phyloP scores from a whole-genome alignment of 2,329 filamentous ascomycete species.

The Aspergillus chevalieri region DNA sequence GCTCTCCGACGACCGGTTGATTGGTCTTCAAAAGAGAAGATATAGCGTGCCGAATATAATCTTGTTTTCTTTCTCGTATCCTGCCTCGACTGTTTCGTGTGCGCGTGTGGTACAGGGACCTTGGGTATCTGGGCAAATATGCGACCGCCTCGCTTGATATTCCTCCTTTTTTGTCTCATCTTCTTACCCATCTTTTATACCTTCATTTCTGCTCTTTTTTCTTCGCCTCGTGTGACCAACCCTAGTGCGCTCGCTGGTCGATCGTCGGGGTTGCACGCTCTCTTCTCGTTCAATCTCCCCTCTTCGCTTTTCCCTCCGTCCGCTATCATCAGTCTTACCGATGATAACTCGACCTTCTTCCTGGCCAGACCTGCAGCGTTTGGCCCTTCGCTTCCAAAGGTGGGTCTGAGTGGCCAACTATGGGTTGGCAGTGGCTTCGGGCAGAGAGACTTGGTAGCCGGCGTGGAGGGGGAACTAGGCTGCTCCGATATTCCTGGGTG shows the following conservation, averaged over 20 bases:
- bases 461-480: constrained; percentile 75
- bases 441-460: constrained; percentile 53
- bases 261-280: constrained; percentile 47
- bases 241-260: constrained; percentile 32
- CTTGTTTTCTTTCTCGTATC: constrained; percentile 9
- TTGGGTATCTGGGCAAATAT: constrained; percentile 25
- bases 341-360: constrained; percentile 98
- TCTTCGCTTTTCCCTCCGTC: constrained; percentile 91
- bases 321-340: constrained; percentile 89
- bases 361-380: constrained; percentile 89
- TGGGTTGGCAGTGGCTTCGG: constrained; percentile 93
- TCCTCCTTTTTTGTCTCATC: constrained; percentile 43
- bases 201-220: constrained; percentile 40
- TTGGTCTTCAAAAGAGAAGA: constrained; percentile 19
- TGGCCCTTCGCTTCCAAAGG: constrained; percentile 68
- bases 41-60: no score
- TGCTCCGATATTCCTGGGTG: constrained; percentile 93
- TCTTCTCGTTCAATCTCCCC: constrained; percentile 67
- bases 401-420: constrained; percentile 77
- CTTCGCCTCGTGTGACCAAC: constrained; percentile 32
- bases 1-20: constrained; percentile 25
- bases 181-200: constrained; percentile 45
- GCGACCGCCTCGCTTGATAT: constrained; percentile 42
- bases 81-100: constrained; percentile 2
- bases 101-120: constrained; percentile 2